Evolutionary conservation across 2,329 filamentous ascomycete species (phyloP), one percentile per base, ranked within the genome.

Genomic region (Alternaria gaisen): DNA sequence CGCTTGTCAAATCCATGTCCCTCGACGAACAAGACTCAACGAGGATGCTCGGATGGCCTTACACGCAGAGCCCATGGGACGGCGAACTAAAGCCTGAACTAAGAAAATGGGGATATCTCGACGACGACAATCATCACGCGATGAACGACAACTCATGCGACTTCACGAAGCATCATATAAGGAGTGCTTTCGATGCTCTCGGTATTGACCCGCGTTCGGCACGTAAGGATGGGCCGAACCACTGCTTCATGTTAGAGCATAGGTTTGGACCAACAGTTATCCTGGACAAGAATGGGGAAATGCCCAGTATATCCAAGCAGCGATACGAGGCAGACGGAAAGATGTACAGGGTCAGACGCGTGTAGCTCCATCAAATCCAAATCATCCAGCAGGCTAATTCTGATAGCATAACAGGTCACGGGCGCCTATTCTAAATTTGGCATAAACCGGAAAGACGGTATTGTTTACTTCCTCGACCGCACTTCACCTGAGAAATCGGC

Each of bases 41-140:
- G 2, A 2, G 2, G 24, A 26, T 26, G 24, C 24, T 26, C 7
- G 30, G 20, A 8, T 54, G 55, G 55, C 59, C 59, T 2, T 58
- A 58, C 22, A 54, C 55, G 8, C 55, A 61, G 30, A 47, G 38
- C 18, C 50, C 55, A 2, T 65, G 57, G 56, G 43, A 56, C 14
- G 60, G 62, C 9, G 43, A 52, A 5, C 47, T 64, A 18, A 30
- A 59, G 12, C 20, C 7, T 14, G 59, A 65, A 30, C 55, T 61
- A n/a, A 56, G 28, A 8, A 43, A 43, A 20, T 65, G 59, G 60
- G 65, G 60, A 3, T 65, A 61, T 16, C 28, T 22, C n/a, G 61
- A 64, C 7, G 24, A 42, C 16, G 51, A 58, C 12, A 16, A 16
- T 20, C 10, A 24, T 7, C 43, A 54, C 22, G 34, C 34, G 11